These are phyloP conservation scores for Pyronema domesticum DNA, from an alignment of 495 filamentous ascomycete genomes.

Conservation along the genomic window DNA sequence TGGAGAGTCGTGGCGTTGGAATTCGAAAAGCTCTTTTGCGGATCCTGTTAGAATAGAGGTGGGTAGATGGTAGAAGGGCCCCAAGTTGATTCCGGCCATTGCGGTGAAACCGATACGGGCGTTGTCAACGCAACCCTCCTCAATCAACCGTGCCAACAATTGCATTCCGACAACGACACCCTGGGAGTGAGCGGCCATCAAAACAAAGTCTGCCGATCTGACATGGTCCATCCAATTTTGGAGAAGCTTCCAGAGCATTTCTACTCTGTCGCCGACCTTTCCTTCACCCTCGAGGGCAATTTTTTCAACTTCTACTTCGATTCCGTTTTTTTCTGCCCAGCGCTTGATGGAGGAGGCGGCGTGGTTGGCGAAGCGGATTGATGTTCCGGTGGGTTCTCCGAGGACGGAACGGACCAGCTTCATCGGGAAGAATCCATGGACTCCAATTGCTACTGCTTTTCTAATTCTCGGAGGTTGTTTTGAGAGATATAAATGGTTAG, in stretches of 20 bases:
- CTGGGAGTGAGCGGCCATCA: constrained; percentile 85
- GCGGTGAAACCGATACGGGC: constrained; percentile 20
- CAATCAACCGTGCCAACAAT: constrained; percentile 80
- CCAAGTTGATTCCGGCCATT: constrained; percentile 72
- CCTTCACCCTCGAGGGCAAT: constrained; percentile 95
- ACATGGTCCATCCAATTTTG: constrained; percentile 92
- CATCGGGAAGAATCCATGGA: constrained; percentile 88
- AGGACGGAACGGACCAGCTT: constrained; percentile 66
- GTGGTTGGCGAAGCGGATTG: constrained; percentile 77
- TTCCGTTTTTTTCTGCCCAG: constrained; percentile 55
- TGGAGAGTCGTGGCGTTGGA: constrained; percentile 56
- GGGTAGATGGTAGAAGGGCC: constrained; percentile 50
- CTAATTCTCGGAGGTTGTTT: constrained; percentile 52
- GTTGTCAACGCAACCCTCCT: constrained; percentile 26
- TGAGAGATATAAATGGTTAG: constrained; percentile 55
- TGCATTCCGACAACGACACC: constrained; percentile 87
- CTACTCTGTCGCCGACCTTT: constrained; percentile 76
- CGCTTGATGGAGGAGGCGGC: constrained; percentile 66
- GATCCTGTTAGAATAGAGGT: constrained; percentile 69
- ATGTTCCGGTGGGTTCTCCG: constrained; percentile 89
- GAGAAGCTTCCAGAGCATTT: constrained; percentile 80
- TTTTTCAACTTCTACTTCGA: constrained; percentile 61
- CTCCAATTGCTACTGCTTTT: constrained; percentile 75
- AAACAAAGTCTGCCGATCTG: constrained; percentile 65
- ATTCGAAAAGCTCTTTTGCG: constrained; percentile 83